Base-by-base conservation (phyloP, 2,329 filamentous ascomycete genomes). In the Diaporthe helianthi region DNA sequence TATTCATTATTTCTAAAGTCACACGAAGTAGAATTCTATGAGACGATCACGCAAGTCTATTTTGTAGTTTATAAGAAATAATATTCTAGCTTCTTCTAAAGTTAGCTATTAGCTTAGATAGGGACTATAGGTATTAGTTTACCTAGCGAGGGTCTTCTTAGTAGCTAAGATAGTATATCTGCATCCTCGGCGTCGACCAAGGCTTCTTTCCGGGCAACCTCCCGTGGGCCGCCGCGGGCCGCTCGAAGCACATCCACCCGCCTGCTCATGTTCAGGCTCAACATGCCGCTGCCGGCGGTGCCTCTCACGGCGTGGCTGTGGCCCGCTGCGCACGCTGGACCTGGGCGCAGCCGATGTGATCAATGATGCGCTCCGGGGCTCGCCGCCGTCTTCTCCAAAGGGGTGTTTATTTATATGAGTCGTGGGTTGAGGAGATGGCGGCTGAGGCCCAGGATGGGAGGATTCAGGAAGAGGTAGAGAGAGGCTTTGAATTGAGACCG, bases 181-280 rank as follows among this genome's bases (percentile, higher is more conserved):
- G 72, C 15, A 69, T 79, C 38, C 69, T 81, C 4, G 75, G 74
- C n/a, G 70, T 80, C 12, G 79, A 81, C 70, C 79, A 79, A 0
- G 79, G 79, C 41, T 73, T 71, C 1, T 79, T 80, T 73, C 53
- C 71, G 4, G 78, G 74, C 2, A 67, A 69, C 7, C 70, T 80
- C 7, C 52, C 65, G 4, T n/a, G n/a, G n/a, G n/a, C n/a, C 73
- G 73, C 3, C 74, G 67, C 53, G 72, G 51, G 53, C 69, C 67
- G 44, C 75, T 69, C n/a, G n/a, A n/a, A n/a, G n/a, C n/a, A n/a
- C n/a, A 63, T 44, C 73, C 46, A 70, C 73, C 12, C 65, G 71
- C 10, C 24, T 67, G 0, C 22, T 66, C 26, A 58, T 74, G 7
- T 49, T 73, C 41, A 46, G 22, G n/a, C 10, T 69, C 22, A 33